Evolutionary conservation across 208 protist genomes (phyloP), one percentile per base, ranked within the genome.

Genomic region (Vickermania ingenoplastis): DNA sequence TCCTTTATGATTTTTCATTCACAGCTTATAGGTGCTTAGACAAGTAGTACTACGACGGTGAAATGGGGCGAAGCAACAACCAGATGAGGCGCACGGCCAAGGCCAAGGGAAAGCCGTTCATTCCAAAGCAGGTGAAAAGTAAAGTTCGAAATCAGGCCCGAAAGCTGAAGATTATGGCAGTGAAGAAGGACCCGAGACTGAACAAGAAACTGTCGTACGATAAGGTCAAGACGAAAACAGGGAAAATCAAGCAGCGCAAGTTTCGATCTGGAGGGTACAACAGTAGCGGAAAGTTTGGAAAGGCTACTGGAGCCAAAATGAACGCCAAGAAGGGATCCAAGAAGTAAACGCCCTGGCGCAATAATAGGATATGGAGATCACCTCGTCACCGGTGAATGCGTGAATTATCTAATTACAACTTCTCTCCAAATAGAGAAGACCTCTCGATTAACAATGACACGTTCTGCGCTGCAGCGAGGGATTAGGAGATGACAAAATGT

Each of bases 1-100:
- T n/a, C n/a, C n/a, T n/a, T n/a, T n/a, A n/a, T n/a, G n/a, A n/a
- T n/a, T n/a, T n/a, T n/a, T n/a, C n/a, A n/a, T n/a, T n/a, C n/a
- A n/a, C n/a, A n/a, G n/a, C n/a, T n/a, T n/a, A n/a, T n/a, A n/a
- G n/a, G n/a, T n/a, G n/a, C n/a, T n/a, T n/a, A n/a, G n/a, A n/a
- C n/a, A n/a, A n/a, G n/a, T n/a, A n/a, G n/a, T n/a, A n/a, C n/a
- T n/a, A n/a, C n/a, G n/a, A n/a, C n/a, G n/a, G n/a, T n/a, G n/a
- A 31, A 50, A 94, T 94, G 87, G 87, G 83, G 1, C 77, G 83
- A 22, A 94, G 87, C 66, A 94, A 94, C 60, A 94, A 94, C 41
- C 87, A 91, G 66, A 73, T 76, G 3, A 72, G 87, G 1, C 81
- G 81, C 30, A 76, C 62, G 24, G 68, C 72, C 31, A 94, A 94